Percentiles rank a stretch among this genome's conserved stretches.
Evolutionary conservation across 1,284 basidiomycete genomes (phyloP).

Genomic region (Neolentinus lepideus): DNA sequence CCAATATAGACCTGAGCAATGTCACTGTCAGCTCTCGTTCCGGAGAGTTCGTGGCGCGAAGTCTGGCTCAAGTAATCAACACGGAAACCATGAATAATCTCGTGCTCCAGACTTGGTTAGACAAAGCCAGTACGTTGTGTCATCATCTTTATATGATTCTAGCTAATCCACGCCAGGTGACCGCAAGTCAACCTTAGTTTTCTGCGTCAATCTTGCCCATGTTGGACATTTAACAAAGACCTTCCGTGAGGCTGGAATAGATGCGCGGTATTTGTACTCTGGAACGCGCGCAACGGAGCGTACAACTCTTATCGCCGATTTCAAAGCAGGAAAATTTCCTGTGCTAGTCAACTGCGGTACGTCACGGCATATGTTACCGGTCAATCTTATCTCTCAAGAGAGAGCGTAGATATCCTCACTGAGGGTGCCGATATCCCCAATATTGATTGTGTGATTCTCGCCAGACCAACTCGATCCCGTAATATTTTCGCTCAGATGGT

Average conservation of each 20-base stretch:
- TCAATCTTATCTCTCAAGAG: not conserved
- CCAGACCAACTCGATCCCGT: constrained; percentile 80
- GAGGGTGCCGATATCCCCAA: constrained; percentile 91
- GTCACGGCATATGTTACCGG: constrained; percentile 10
- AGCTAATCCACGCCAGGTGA: constrained; percentile 21
- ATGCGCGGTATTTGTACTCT: constrained; percentile 80
- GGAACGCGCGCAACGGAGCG: constrained; percentile 65
- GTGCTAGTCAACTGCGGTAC: constrained; percentile 89
- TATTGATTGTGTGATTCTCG: constrained; percentile 88
- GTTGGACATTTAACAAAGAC: constrained; percentile 69
- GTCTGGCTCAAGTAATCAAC: constrained; percentile 77
- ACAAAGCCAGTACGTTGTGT: constrained; percentile 56
- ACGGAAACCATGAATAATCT: constrained; percentile 70
- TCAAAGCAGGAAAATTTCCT: constrained; percentile 70
- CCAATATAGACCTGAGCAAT: constrained; percentile 60
- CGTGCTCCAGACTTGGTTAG: constrained; percentile 76
- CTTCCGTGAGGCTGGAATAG: constrained; percentile 76
- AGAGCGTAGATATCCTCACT: constrained; percentile 71
- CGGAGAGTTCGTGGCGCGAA: constrained; percentile 76
- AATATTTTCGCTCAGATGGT: constrained; percentile 96
- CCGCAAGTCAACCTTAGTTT: constrained; percentile 85
- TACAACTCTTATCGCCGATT: constrained; percentile 58
- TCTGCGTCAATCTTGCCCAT: constrained; percentile 85
- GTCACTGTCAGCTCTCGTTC: constrained; percentile 60
- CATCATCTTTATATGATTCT: constrained; percentile 2